A percentile compares a stretch with the other conserved stretches of the same genome.
phyloP scores from a whole-genome alignment of 352 stramenopile genomes.

The Globisporangium orthogonon region DNA sequence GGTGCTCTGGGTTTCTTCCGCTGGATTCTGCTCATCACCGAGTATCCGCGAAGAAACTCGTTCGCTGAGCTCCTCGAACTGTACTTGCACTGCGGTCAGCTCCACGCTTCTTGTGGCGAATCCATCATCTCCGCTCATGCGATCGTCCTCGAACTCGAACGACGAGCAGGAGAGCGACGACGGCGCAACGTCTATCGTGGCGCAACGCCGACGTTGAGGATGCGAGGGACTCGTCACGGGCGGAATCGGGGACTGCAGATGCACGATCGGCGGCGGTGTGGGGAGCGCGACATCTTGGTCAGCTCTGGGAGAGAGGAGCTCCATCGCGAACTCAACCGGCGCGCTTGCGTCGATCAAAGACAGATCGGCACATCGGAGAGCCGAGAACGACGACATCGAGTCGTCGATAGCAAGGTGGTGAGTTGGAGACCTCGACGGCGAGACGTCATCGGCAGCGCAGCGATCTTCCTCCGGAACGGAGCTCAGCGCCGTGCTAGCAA shows the following conservation, averaged over 20 bases:
- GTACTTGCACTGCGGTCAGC: background rate
- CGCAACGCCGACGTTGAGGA: background rate
- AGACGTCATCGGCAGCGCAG: background rate
- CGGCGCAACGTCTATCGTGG: conserved; percentile 1
- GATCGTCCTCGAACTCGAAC: background rate
- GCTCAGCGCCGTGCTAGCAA: background rate
- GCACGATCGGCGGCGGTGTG: conserved; percentile 12
- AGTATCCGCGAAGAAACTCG: background rate
- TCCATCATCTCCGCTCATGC: background rate
- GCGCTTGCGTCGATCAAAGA: no score
- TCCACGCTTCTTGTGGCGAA: background rate
- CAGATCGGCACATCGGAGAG: background rate
- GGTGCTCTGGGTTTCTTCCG: background rate
- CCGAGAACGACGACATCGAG: conserved; percentile 9
- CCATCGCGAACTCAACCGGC: conserved; percentile 1
- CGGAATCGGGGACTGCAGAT: conserved; percentile 21
- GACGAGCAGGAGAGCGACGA: background rate
- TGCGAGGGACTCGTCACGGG: conserved; percentile 11
- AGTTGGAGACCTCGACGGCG: background rate
- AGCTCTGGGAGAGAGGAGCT: conserved; percentile 20
- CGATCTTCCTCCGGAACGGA: conserved; percentile 10
- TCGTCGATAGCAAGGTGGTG: background rate
- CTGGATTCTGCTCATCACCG: background rate
- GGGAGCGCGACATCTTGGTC: conserved; percentile 16
- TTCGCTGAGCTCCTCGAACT: background rate